A percentile compares a stretch with the other conserved stretches of the same genome.
Evolutionary conservation across 164 flowering plant species (phyloP).

Genomic region (Umbellularia californica): DNA sequence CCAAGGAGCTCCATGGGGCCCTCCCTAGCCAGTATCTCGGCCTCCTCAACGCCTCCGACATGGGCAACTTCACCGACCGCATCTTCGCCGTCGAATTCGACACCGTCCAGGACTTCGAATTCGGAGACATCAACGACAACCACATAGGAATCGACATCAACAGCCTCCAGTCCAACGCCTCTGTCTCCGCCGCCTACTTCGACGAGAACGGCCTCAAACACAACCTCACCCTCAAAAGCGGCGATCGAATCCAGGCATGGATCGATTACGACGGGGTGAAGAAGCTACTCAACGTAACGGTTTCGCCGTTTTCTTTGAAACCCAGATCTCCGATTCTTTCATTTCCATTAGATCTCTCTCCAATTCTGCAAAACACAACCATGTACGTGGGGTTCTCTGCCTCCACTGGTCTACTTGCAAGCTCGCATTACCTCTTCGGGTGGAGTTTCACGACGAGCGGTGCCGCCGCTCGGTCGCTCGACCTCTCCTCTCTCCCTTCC

Average conservation of each 20-base stretch:
- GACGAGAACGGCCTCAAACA: conserved; percentile 3
- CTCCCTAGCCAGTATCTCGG: conserved; percentile 63
- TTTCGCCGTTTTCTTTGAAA: conserved; percentile 33
- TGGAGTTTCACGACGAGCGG: conserved; percentile 35
- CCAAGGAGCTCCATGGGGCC: conserved; percentile 23
- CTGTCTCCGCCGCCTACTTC: conserved; percentile 28
- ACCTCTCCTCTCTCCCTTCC: conserved; percentile 34
- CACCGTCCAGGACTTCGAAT: conserved; percentile 56
- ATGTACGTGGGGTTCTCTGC: conserved; percentile 85
- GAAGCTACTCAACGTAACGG: conserved; percentile 34
- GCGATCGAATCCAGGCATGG: conserved; percentile 50
- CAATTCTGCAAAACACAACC: conserved; percentile 22
- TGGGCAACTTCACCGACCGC: conserved; percentile 39
- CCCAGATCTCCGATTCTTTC: conserved; percentile 35
- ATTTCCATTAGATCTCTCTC: conserved; percentile 42
- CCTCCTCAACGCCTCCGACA: conserved; percentile 35
- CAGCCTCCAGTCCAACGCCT: conserved; percentile 42
- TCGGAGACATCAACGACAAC: conserved; percentile 55
- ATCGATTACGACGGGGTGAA: conserved; percentile 49
- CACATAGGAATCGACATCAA: conserved; percentile 73
- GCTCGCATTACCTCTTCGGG: conserved; percentile 25
- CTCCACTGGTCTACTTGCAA: conserved; percentile 49
- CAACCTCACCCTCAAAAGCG: conserved; percentile 36
- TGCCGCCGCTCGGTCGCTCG: conserved; percentile 18
- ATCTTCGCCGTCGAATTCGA: conserved; percentile 68